Evolutionary conservation across 2,329 filamentous ascomycete genomes (phyloP).

Genomic region (Penicillium paneum): DNA sequence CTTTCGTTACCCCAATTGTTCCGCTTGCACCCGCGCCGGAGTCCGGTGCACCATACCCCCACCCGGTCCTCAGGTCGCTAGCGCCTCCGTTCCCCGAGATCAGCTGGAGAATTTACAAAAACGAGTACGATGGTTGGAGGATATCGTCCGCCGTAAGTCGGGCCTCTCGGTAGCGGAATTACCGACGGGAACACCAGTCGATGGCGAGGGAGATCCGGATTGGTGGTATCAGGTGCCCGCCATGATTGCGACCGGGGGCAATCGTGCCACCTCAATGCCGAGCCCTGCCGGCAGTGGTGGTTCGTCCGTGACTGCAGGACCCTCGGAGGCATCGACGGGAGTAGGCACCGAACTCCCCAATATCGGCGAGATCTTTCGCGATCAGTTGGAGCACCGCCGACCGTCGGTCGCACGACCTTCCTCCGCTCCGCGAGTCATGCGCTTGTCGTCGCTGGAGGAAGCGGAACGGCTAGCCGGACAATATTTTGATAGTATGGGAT

Average conservation of each 20-base stretch:
- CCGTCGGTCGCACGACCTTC: slow-evolving; percentile 34
- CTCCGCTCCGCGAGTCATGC: slow-evolving; percentile 33
- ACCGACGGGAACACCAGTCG: slow-evolving; percentile 32
- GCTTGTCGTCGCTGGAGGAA: slow-evolving; percentile 36
- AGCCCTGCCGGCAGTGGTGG: slow-evolving; percentile 19
- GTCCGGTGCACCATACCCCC: slow-evolving; percentile 41
- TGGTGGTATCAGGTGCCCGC: slow-evolving; percentile 41
- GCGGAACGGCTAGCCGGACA: slow-evolving; percentile 32
- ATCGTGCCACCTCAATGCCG: slow-evolving; percentile 20
- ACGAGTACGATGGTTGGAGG: slow-evolving; percentile 40
- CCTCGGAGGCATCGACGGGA: slow-evolving; percentile 19
- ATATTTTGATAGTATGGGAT: slow-evolving; percentile 41
- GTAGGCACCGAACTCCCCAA: slow-evolving; percentile 37
- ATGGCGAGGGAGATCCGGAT: slow-evolving; percentile 34
- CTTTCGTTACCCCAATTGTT: slow-evolving; percentile 42
- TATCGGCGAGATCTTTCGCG: slow-evolving; percentile 41
- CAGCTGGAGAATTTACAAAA: slow-evolving; percentile 41
- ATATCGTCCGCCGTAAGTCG: slow-evolving; percentile 35
- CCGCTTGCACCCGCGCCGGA: slow-evolving; percentile 40
- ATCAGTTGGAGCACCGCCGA: slow-evolving; percentile 38
- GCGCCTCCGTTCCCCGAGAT: slow-evolving; percentile 38
- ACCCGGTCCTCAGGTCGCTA: slow-evolving; percentile 38
- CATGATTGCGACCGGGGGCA: slow-evolving; percentile 31
- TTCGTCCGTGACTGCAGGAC: slow-evolving; percentile 20
- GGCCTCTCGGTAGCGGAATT: slow-evolving; percentile 34